phyloP scores from a whole-genome alignment of 371 early-diverging fungal species.

The Mortierella sp. region DNA sequence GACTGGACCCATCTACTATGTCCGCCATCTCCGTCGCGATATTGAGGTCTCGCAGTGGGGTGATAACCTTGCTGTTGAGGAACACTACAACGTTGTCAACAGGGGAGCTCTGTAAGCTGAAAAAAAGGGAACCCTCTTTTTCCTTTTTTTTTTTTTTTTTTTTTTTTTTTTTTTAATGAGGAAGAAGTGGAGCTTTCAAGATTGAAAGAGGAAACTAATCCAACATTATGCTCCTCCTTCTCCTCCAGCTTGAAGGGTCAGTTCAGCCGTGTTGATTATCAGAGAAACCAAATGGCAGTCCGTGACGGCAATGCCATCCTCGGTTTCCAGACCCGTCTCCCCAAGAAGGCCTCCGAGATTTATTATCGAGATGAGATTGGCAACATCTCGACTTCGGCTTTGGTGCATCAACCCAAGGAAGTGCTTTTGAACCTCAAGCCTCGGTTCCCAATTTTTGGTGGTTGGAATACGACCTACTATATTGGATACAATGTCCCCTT shows the following conservation, averaged over 20 bases:
- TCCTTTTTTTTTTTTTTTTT: slow-evolving; percentile 7
- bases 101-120: slow-evolving; percentile 81
- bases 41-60: slow-evolving; percentile 91
- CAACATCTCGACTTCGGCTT: slow-evolving; percentile 94
- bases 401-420: slow-evolving; percentile 58
- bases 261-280: slow-evolving; percentile 80
- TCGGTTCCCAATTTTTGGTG: slow-evolving; percentile 94
- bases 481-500: slow-evolving; percentile 89
- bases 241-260: slow-evolving; percentile 72
- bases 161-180: not conserved
- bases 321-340: slow-evolving; percentile 69
- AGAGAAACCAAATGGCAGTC: slow-evolving; percentile 57
- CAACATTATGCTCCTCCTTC: too few relatives aligned
- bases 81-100: slow-evolving; percentile 84
- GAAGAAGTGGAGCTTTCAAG: too few relatives aligned
- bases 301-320: slow-evolving; percentile 68
- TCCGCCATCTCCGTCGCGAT: slow-evolving; percentile 72
- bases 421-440: slow-evolving; percentile 80
- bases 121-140: too few relatives aligned
- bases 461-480: slow-evolving; percentile 95
- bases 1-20: slow-evolving; percentile 71
- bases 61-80: slow-evolving; percentile 83
- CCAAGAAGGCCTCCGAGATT: slow-evolving; percentile 70
- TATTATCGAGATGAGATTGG: slow-evolving; percentile 96
- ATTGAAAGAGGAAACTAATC: too few relatives aligned